Evolutionary conservation across 2,329 filamentous ascomycete species (phyloP).

Genomic region (Cyclaneusma minus): DNA sequence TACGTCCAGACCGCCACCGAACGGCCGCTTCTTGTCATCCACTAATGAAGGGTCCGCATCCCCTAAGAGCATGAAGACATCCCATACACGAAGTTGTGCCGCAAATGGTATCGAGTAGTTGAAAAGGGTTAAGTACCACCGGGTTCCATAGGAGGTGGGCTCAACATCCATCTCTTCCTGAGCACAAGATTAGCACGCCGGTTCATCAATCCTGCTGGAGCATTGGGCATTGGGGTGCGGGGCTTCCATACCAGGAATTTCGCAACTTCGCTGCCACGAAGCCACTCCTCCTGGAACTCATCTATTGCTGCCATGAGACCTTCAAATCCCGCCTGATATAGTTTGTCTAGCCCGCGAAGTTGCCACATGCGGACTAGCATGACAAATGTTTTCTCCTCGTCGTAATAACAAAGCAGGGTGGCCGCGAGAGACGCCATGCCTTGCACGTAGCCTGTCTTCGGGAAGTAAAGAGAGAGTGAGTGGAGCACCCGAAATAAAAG

Average conservation of each 20-base stretch:
- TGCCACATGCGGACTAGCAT: conserved; percentile 96
- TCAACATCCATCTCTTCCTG: conserved; percentile 66
- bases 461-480: conserved; percentile 79
- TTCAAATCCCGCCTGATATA: conserved; percentile 73
- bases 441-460: conserved; percentile 87
- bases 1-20: conserved; percentile 61
- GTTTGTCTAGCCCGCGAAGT: conserved; percentile 65
- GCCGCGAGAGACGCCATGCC: conserved; percentile 92
- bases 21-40: conserved; percentile 20
- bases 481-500: conserved; percentile 87
- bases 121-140: conserved; percentile 96
- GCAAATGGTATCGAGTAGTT: conserved; percentile 92
- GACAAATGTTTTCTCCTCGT: conserved; percentile 85
- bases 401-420: conserved; percentile 89
- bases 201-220: conserved; percentile 1
- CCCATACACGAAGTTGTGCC: conserved; percentile 91
- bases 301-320: conserved; percentile 74
- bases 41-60: conserved; percentile 37
- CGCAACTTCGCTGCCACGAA: conserved; percentile 62
- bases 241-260: conserved; percentile 53
- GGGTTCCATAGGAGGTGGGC: conserved; percentile 83
- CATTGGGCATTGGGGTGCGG: too few relatives aligned
- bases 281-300: conserved; percentile 77
- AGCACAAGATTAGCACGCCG: conserved; percentile 3
- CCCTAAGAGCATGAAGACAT: conserved; percentile 90